Percentiles rank a stretch among this genome's conserved stretches.
These are phyloP conservation scores for Cladosporium oxysporum DNA, from an alignment of 2,329 filamentous ascomycete genomes.

Conservation along the genomic window DNA sequence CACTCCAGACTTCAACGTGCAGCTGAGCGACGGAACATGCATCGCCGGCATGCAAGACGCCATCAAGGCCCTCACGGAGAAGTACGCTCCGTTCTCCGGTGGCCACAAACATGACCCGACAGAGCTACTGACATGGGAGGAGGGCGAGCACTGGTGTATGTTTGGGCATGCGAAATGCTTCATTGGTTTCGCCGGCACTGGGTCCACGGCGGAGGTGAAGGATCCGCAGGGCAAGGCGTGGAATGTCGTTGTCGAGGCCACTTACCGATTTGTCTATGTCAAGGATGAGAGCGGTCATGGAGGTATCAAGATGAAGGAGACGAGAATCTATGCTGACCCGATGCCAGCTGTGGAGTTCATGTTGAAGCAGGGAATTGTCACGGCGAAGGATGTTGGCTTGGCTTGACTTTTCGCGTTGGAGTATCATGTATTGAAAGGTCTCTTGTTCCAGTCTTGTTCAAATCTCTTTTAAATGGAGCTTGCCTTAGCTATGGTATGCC, in stretches of 20 bases:
- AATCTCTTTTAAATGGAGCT: not conserved
- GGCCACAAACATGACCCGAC: constrained; percentile 28
- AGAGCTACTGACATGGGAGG: constrained; percentile 27
- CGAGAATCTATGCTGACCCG: not conserved
- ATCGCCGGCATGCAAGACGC: constrained; percentile 27
- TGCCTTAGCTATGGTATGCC: too few species aligned
- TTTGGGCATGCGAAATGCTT: constrained; percentile 30
- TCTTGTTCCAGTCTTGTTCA: not conserved
- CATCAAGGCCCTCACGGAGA: constrained; percentile 24
- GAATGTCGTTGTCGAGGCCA: constrained; percentile 29
- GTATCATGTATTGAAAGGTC: not conserved
- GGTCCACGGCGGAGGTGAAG: constrained; percentile 20
- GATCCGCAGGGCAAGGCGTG: constrained; percentile 29
- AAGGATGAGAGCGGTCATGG: not conserved
- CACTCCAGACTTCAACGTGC: constrained; percentile 13
- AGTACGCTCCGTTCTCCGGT: constrained; percentile 30
- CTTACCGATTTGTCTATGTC: constrained; percentile 31
- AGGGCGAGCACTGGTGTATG: constrained; percentile 31
- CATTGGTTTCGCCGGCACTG: constrained; percentile 26
- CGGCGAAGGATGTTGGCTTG: not conserved
- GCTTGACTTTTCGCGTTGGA: not conserved
- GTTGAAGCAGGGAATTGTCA: not conserved
- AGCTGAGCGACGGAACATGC: constrained; percentile 28
- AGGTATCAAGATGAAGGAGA: not conserved
- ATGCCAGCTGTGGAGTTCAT: not conserved